phyloP scores from a whole-genome alignment of 1,284 basidiomycete species.

The Rhodotorula mucilaginosa region DNA sequence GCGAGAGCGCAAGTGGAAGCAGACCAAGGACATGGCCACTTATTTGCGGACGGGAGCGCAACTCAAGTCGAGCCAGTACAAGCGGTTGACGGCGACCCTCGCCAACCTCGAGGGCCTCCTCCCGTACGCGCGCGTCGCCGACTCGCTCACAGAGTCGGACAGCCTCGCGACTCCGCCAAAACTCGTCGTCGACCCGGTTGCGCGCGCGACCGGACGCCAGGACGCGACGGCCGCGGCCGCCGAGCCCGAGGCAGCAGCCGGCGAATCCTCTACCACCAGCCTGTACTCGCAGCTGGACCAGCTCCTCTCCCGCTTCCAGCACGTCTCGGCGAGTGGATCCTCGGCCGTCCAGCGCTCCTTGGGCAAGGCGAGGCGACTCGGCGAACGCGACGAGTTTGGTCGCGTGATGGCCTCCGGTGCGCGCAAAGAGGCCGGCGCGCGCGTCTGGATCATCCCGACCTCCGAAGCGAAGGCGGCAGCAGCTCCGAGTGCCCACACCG shows the following conservation, averaged over 20 bases:
- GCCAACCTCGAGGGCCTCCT: conserved; percentile 33
- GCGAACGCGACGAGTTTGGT: conserved; percentile 61
- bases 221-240: background rate
- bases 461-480: background rate
- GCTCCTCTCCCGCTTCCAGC: conserved; percentile 33
- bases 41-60: conserved; percentile 36
- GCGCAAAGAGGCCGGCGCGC: conserved; percentile 79
- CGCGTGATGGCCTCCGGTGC: conserved; percentile 78
- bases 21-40: conserved; percentile 35
- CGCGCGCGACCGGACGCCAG: conserved; percentile 19
- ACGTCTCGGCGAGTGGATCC: conserved; percentile 29
- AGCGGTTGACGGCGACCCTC: conserved; percentile 30
- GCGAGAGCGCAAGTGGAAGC: conserved; percentile 30
- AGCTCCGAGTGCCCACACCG: background rate
- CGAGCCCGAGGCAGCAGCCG: background rate
- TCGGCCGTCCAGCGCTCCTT: conserved; percentile 28
- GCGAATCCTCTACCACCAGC: background rate
- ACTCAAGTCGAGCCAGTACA: conserved; percentile 36
- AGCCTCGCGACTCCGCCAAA: background rate
- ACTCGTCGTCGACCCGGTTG: conserved; percentile 35
- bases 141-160: conserved; percentile 12
- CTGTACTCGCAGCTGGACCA: conserved; percentile 32
- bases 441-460: conserved; percentile 73
- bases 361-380: conserved; percentile 33
- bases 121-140: conserved; percentile 39